These are phyloP conservation scores for Vitis riparia DNA, from an alignment of 164 flowering plant species.

Conservation along the genomic window DNA sequence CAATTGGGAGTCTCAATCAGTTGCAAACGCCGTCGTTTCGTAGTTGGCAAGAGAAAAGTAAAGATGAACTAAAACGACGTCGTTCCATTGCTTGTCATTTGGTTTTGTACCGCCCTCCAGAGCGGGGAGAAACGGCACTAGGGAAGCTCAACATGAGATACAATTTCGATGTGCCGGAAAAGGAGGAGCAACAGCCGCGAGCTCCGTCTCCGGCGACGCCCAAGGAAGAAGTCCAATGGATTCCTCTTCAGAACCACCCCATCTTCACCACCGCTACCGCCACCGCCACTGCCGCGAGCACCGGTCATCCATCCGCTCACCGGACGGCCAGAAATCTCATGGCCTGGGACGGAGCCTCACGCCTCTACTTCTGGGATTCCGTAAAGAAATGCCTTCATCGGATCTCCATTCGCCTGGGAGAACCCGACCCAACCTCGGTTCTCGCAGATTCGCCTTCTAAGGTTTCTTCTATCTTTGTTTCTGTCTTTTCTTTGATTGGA, in stretches of 20 bases:
- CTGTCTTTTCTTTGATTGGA: background rate
- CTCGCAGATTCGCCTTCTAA: conserved; percentile 76
- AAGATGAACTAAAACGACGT: too few relatives aligned
- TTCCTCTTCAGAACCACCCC: conserved; percentile 73
- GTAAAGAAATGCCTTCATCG: conserved; percentile 51
- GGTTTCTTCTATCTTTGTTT: conserved; percentile 30
- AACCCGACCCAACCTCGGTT: conserved; percentile 68
- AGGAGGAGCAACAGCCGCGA: conserved; percentile 2
- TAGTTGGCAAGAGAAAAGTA: too few relatives aligned
- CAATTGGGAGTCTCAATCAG: too few relatives aligned
- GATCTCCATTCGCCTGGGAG: conserved; percentile 65
- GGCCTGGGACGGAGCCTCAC: conserved; percentile 85
- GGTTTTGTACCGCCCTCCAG: too few relatives aligned
- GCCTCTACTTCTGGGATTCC: conserved; percentile 75
- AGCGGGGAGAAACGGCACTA: too few relatives aligned
- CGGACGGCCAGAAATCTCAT: conserved; percentile 39
- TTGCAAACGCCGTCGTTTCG: too few relatives aligned
- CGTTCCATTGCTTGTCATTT: too few relatives aligned
- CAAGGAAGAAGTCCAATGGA: conserved; percentile 58
- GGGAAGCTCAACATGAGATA: conserved; percentile 19
- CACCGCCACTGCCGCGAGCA: conserved; percentile 3
- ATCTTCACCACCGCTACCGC: conserved; percentile 38
- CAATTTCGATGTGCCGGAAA: conserved; percentile 21
- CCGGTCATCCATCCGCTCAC: background rate
- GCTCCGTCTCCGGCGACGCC: conserved; percentile 29